These are phyloP conservation scores for Linderina pennispora DNA, from an alignment of 192 early-diverging fungal species.

Conservation along the genomic window DNA sequence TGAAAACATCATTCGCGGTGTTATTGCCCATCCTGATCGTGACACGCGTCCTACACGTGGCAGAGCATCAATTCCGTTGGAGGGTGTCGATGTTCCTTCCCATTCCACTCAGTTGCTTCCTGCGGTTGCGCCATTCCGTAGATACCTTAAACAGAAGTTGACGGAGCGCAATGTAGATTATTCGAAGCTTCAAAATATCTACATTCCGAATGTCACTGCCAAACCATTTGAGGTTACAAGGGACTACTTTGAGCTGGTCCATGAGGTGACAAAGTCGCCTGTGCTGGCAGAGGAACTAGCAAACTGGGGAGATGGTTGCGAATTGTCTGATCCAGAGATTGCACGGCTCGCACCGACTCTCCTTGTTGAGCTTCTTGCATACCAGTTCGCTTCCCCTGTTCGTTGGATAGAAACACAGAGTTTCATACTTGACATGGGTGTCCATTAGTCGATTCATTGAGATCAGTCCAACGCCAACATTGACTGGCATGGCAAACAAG, in stretches of 20 bases:
- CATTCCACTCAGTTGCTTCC: conserved; percentile 71
- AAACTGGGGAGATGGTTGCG: too few species aligned
- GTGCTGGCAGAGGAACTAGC: conserved; percentile 63
- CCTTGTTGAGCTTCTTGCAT: conserved; percentile 82
- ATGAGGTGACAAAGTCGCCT: conserved; percentile 63
- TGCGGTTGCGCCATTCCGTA: conserved; percentile 86
- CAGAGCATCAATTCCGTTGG: conserved; percentile 80
- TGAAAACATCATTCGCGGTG: too few species aligned
- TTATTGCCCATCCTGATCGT: too few species aligned
- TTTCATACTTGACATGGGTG: conserved; percentile 65
- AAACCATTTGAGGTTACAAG: conserved; percentile 75
- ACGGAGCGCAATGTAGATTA: conserved; percentile 66
- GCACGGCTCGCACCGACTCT: conserved; percentile 70
- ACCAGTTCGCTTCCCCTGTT: conserved; percentile 92
- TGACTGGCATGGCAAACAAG: conserved; percentile 81
- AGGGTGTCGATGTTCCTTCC: conserved; percentile 95
- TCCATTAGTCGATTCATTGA: conserved; percentile 83
- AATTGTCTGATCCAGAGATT: conserved; percentile 63
- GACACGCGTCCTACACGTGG: too few species aligned
- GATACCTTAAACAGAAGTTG: conserved; percentile 64
- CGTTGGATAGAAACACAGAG: conserved; percentile 95
- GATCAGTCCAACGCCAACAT: conserved; percentile 77
- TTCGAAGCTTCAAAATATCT: conserved; percentile 60
- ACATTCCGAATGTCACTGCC: conserved; percentile 94
- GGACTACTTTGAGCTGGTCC: conserved; percentile 69